Evolutionary conservation across 768 basidiomycete species (phyloP), one percentile per base, ranked within the genome.

Genomic region (Holtermannia corniformis): DNA sequence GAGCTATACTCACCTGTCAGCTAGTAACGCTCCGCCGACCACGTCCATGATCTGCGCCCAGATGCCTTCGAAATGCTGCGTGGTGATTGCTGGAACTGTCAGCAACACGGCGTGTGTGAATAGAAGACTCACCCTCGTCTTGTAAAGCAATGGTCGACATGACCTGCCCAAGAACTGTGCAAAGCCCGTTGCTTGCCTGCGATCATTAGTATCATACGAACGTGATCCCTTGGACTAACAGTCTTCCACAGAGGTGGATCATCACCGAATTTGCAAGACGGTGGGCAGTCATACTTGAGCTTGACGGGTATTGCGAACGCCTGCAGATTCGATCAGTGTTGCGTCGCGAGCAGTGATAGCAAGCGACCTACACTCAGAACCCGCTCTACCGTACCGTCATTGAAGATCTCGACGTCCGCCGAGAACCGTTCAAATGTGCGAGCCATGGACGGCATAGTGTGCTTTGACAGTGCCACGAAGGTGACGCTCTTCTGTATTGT

Each of bases 241-340:
- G 89, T 91, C 74, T 91, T 92, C 93, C 93, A 97, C 2, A 99
- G 74, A 0, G 92, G 90, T 20, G 72, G 74, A 63, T 92, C 93
- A 50, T 87, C 84, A 2, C 87, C 89, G 65, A 82, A 88, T 65
- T 84, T 90, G 40, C 85, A 89, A 0, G 93, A 80, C 0, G 86
- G 75, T 0, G 93, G 92, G 69, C 92, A 95, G 28, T 93, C 89
- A 58, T 96, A 93, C 72, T 92, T 92, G 58, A 97, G 75, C 65
- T 91, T 90, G 68, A 96, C 82, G 1, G 93, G 91, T 27, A 93
- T 84, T 3, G 86, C 81, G 62, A 87, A 91, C 0, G 90, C 85
- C 86, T 89, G 41, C 41, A 45, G 11, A 16, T 13, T 12, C 37
- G 24, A 5, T 4, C 24, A 14, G 24, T 14, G 13, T 16, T n/a